Base-by-base conservation (phyloP, 345 rosid species). In the Brassica incana region DNA sequence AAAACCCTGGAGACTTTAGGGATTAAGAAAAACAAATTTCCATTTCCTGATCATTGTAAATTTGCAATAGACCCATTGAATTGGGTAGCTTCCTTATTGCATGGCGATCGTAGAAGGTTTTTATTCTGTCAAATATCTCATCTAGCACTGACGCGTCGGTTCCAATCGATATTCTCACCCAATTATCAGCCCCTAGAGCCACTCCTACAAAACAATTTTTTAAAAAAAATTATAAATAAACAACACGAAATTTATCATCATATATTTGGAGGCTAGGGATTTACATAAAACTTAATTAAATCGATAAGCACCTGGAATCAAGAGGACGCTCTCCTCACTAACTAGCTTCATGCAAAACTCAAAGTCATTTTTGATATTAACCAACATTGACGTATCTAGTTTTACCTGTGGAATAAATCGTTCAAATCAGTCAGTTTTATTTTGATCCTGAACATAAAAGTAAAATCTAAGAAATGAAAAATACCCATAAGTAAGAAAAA, bases 301-400 rank as follows among this genome's bases (percentile, higher is more conserved):
- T 7, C 83, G 77, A 85, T 5, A 40, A 40, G 16, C 61, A 89
- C 94, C 94, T 29, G 97, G 96, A 36, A 90, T 67, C 75, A 59
- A 88, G 89, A 1, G 33, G 15, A 60, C 33, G 33, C 87, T 87
- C 74, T 90, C 95, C 71, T 92, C 93, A 50, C 61, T 82, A 11
- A 77, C 85, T 50, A 93, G 83, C 85, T 87, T 88, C 64, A 78
- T 3, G 82, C 91, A 84, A 69, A 91, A 91, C 9, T 91, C 93
- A 16, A 76, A 5, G 73, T 86, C 95, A 76, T 88, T 89, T 3
- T 74, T 61, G 8, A 93, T 87, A 74, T 77, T 86, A 54, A 90
- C 88, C 69, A 93, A 59, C 80, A 77, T 10, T 23, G 88, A 82
- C 25, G 83, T 33, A 52, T 90, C 76, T 45, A 93, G 80, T 78